Percentiles rank a stretch among this genome's conserved stretches.
Evolutionary conservation across 2,329 filamentous ascomycete genomes (phyloP).

Genomic region (Curvularia spicifera): DNA sequence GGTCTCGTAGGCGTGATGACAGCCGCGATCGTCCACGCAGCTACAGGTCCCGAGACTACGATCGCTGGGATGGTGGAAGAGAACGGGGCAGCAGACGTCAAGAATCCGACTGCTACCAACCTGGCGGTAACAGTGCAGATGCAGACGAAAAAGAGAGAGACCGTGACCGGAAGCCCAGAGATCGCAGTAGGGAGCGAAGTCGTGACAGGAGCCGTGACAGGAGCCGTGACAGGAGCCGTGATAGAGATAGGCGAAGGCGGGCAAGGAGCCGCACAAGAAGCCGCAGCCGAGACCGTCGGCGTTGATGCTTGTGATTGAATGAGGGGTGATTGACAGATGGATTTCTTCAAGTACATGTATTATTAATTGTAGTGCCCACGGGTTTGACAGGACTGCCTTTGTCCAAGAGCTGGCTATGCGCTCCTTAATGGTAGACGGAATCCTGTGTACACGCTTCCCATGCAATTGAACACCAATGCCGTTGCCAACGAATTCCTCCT

Average conservation of each 20-base stretch:
- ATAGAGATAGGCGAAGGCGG: slow-evolving; percentile 26
- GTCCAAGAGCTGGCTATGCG: background rate
- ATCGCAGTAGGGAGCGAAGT: slow-evolving; percentile 25
- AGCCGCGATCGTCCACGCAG: slow-evolving; percentile 46
- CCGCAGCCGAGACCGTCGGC: slow-evolving; percentile 25
- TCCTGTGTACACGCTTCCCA: background rate
- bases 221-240: background rate
- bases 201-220: slow-evolving; percentile 11
- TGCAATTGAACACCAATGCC: no score
- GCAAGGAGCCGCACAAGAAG: slow-evolving; percentile 16
- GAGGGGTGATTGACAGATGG: background rate
- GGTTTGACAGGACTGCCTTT: background rate
- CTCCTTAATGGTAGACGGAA: background rate
- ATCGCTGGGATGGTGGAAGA: slow-evolving; percentile 41
- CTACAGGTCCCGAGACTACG: slow-evolving; percentile 53
- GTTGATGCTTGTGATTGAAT: slow-evolving; percentile 11
- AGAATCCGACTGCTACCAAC: slow-evolving; percentile 44
- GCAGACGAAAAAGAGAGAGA: slow-evolving; percentile 27
- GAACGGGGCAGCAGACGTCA: slow-evolving; percentile 32
- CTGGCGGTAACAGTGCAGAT: slow-evolving; percentile 23
- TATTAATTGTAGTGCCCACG: background rate
- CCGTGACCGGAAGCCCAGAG: slow-evolving; percentile 37
- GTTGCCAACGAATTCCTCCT: no score
- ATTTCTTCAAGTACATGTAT: slow-evolving; percentile 6
- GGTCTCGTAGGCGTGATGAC: slow-evolving; percentile 49